A percentile compares a stretch with the other conserved stretches of the same genome.
Conservation (phyloP, 495 filamentous ascomycete species). For the Penicillium taxi region DNA sequence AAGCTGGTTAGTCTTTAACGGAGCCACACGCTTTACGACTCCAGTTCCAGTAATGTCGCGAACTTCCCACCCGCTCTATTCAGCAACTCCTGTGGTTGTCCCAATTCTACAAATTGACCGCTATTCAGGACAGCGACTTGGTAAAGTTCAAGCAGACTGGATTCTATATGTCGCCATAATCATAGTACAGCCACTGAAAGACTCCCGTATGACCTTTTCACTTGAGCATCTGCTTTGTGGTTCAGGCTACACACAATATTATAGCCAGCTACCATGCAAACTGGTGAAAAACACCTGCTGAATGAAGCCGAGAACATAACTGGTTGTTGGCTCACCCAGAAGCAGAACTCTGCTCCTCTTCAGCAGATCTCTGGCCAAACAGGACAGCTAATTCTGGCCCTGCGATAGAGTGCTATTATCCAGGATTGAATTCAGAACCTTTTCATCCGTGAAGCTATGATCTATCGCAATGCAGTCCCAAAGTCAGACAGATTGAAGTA, state of each 20-base stretch:
- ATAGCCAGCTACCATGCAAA: constrained; percentile 31
- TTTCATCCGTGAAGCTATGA: background rate
- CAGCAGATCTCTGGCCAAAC: constrained; percentile 48
- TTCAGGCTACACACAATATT: constrained; percentile 83
- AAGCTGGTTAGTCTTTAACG: background rate
- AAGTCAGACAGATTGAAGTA: constrained; percentile 31
- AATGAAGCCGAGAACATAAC: constrained; percentile 17
- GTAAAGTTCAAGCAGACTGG: constrained; percentile 77
- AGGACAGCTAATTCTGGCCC: constrained; percentile 54
- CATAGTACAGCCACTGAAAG: constrained; percentile 62
- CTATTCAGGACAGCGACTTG: constrained; percentile 78
- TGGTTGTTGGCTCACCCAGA: constrained; percentile 40
- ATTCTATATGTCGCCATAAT: constrained; percentile 83
- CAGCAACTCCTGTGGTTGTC: constrained; percentile 8
- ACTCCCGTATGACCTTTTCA: constrained; percentile 72
- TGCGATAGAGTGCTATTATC: constrained; percentile 36
- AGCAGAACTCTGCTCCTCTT: constrained; percentile 33
- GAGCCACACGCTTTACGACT: background rate
- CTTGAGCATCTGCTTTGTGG: constrained; percentile 74
- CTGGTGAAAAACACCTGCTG: background rate
- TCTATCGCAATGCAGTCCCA: constrained; percentile 7
- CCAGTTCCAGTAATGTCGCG: background rate
- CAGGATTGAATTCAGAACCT: constrained; percentile 44
- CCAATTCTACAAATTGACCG: constrained; percentile 57
- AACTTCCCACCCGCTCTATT: background rate